These are phyloP conservation scores for Fraxinus ornus DNA, from an alignment of 305 asterid genomes.

Conservation along the genomic window DNA sequence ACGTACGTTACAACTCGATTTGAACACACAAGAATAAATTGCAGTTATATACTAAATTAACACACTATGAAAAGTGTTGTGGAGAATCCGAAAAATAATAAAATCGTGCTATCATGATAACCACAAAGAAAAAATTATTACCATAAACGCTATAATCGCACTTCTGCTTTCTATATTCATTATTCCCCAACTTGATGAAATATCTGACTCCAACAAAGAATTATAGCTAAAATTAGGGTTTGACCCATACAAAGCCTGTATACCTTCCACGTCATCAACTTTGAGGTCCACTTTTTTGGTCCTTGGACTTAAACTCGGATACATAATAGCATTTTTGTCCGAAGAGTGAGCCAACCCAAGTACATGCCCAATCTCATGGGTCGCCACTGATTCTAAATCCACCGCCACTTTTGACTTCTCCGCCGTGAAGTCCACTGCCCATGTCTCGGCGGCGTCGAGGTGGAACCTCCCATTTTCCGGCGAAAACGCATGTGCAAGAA, in stretches of 20 bases:
- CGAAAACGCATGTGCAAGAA: slow-evolving; percentile 77
- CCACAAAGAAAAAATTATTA: slow-evolving; percentile 27
- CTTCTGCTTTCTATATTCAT: slow-evolving; percentile 23
- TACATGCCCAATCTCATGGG: slow-evolving; percentile 80
- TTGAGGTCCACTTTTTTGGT: slow-evolving; percentile 63
- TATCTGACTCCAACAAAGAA: slow-evolving; percentile 49
- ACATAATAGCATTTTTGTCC: slow-evolving; percentile 78
- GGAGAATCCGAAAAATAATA: neutral
- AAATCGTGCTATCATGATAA: slow-evolving; percentile 30
- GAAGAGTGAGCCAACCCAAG: slow-evolving; percentile 79
- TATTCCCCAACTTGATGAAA: slow-evolving; percentile 42
- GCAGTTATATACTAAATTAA: neutral
- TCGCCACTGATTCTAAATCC: slow-evolving; percentile 81
- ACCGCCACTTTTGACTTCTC: slow-evolving; percentile 61
- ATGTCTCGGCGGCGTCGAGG: slow-evolving; percentile 68
- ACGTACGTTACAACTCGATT: neutral
- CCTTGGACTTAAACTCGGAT: slow-evolving; percentile 76
- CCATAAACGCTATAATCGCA: slow-evolving; percentile 16
- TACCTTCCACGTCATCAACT: slow-evolving; percentile 74
- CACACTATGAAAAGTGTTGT: neutral
- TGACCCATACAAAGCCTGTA: slow-evolving; percentile 75
- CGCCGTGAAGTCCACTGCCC: slow-evolving; percentile 62
- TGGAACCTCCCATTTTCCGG: slow-evolving; percentile 88
- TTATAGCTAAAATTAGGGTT: slow-evolving; percentile 60
- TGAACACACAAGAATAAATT: no score